These are phyloP conservation scores for Berberis vulgaris DNA, from an alignment of 164 flowering plant genomes.

Conservation along the genomic window DNA sequence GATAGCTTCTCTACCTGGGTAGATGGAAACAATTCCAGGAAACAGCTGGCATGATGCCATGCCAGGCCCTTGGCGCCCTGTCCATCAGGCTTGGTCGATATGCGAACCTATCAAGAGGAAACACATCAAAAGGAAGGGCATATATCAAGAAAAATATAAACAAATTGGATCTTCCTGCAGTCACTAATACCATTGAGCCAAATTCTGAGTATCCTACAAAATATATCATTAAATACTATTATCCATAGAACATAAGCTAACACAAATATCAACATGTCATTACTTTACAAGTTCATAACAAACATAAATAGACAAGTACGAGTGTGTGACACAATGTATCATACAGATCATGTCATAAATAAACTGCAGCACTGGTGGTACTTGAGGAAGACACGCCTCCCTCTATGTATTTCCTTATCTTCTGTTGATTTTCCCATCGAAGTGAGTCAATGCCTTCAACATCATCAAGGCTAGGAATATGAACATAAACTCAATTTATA, in stretches of 20 bases:
- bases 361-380: constrained; percentile 12
- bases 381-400: constrained; percentile 22
- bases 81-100: constrained; percentile 59
- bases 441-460: constrained; percentile 85
- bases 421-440: constrained; percentile 96
- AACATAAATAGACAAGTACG: too few species aligned
- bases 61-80: constrained; percentile 52
- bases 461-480: constrained; percentile 54
- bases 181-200: too few species aligned
- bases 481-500: too few species aligned
- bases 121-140: neutral
- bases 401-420: constrained; percentile 59
- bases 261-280: too few species aligned
- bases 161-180: too few species aligned
- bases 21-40: constrained; percentile 48
- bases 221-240: too few species aligned
- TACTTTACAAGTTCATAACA: too few species aligned
- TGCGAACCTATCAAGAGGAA: constrained; percentile 41
- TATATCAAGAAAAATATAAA: neutral
- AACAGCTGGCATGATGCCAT: constrained; percentile 93
- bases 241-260: too few species aligned
- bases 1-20: constrained; percentile 44
- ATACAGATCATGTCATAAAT: constrained; percentile 54
- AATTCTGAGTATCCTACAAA: too few species aligned
- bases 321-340: constrained; percentile 69